Evolutionary conservation across 352 stramenopile genomes (phyloP).

Genomic region (Phytophthora citricola): DNA sequence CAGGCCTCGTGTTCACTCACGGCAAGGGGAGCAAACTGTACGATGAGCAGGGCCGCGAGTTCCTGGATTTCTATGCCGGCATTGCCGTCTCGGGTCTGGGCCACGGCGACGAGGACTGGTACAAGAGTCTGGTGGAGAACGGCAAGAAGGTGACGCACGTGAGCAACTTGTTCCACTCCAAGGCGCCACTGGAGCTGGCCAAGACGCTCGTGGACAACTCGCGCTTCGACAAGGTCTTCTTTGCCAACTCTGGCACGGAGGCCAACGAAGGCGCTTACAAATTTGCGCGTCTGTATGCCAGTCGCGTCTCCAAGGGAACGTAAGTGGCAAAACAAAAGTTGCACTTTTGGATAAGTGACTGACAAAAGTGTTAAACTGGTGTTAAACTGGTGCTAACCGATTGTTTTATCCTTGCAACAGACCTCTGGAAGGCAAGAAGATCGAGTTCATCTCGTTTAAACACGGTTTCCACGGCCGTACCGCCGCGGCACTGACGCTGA

Average conservation of each 20-base stretch:
- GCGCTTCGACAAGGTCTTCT: conserved; percentile 98
- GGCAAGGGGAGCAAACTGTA: conserved; percentile 93
- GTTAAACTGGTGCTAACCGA: neutral
- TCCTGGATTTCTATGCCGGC: conserved; percentile 95
- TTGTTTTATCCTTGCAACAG: conserved; percentile 34
- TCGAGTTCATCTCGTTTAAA: conserved; percentile 90
- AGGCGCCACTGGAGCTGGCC: conserved; percentile 93
- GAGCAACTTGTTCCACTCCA: conserved; percentile 97
- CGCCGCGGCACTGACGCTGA: conserved; percentile 76
- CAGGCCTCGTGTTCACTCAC: conserved; percentile 79
- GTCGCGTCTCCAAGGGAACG: conserved; percentile 69
- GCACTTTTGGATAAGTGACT: no score
- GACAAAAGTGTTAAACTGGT: neutral
- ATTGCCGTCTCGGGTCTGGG: conserved; percentile 91
- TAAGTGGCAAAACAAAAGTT: conserved; percentile 38
- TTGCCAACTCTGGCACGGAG: conserved; percentile 97
- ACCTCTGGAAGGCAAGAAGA: conserved; percentile 77
- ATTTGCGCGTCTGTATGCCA: conserved; percentile 85
- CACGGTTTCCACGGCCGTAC: conserved; percentile 88
- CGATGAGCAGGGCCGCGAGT: conserved; percentile 82
- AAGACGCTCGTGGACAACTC: conserved; percentile 96
- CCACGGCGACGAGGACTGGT: conserved; percentile 92
- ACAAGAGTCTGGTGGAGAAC: conserved; percentile 66
- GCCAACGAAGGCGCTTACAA: conserved; percentile 91
- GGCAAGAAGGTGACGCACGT: conserved; percentile 93